Percentiles rank a stretch among this genome's conserved stretches.
These are phyloP conservation scores for Carex cristatella DNA, from an alignment of 176 grass and related monocot species.

Conservation along the genomic window DNA sequence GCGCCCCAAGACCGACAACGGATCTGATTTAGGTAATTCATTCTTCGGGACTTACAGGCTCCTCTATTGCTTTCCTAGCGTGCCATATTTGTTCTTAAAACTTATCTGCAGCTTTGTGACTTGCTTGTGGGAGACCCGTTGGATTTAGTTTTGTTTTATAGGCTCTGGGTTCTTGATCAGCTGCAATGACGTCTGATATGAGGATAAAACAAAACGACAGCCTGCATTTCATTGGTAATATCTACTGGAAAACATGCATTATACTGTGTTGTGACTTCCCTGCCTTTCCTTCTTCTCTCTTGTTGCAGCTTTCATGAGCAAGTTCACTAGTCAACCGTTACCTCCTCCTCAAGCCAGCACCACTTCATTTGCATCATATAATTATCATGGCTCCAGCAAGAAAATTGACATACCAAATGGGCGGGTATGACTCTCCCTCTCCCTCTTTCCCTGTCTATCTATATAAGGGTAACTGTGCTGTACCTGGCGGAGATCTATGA, in stretches of 20 bases:
- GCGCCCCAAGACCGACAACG: conserved; percentile 69
- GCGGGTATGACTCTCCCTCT: conserved; percentile 35
- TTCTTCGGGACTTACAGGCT: background rate
- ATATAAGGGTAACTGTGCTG: background rate
- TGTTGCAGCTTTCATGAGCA: conserved; percentile 40
- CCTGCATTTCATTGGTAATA: background rate
- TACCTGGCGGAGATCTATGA: background rate
- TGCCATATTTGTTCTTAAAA: background rate
- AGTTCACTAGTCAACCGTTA: conserved; percentile 36
- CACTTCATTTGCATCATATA: conserved; percentile 54
- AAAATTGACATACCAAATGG: conserved; percentile 91
- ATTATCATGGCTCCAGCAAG: conserved; percentile 65
- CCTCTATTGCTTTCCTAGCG: background rate
- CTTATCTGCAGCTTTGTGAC: background rate
- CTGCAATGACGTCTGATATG: background rate
- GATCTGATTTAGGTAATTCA: conserved; percentile 28
- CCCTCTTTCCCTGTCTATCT: background rate
- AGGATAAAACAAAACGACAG: background rate
- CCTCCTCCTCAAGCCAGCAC: conserved; percentile 50
- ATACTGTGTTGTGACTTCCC: background rate
- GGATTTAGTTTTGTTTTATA: background rate
- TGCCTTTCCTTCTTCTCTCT: background rate
- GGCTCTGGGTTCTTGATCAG: background rate
- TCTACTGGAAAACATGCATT: background rate
- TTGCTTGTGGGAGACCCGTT: background rate